Evolutionary conservation across 1,139 yeast genomes (phyloP).

Genomic region (Spathaspora sp.): DNA sequence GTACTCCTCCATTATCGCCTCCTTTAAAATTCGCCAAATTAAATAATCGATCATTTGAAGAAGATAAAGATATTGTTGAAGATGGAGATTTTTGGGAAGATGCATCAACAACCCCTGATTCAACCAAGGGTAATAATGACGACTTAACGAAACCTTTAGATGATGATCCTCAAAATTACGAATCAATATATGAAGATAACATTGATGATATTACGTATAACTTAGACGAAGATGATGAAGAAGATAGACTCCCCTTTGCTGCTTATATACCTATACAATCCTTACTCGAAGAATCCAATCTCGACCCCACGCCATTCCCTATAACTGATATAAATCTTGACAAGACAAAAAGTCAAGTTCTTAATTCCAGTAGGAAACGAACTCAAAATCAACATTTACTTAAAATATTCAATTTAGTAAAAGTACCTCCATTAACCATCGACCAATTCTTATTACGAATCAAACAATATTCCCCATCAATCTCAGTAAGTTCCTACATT

Average conservation of each 20-base stretch:
- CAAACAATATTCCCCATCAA: conserved; percentile 42
- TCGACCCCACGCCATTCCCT: conserved; percentile 17
- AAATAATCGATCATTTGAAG: conserved; percentile 8
- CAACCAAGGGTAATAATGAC: conserved; percentile 3
- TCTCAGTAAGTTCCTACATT: conserved; percentile 40
- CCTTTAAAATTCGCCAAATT: conserved; percentile 22
- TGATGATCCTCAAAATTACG: conserved; percentile 6
- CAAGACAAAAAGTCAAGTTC: conserved; percentile 21
- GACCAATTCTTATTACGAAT: conserved; percentile 39
- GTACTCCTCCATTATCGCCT: conserved; percentile 21
- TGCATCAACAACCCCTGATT: conserved; percentile 5
- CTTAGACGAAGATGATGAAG: conserved; percentile 7
- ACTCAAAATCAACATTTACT: conserved; percentile 35
- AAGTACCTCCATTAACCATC: conserved; percentile 37
- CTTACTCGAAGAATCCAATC: conserved; percentile 18
- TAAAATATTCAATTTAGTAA: conserved; percentile 34
- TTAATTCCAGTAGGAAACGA: conserved; percentile 16
- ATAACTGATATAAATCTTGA: conserved; percentile 19
- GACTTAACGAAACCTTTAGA: background rate
- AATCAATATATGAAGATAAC: conserved; percentile 9
- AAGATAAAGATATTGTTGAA: conserved; percentile 6
- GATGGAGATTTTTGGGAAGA: conserved; percentile 13
- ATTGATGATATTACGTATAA: conserved; percentile 10
- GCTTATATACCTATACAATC: conserved; percentile 27
- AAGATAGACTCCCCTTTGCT: conserved; percentile 4